These are phyloP conservation scores for Penicillium macrosclerotiorum DNA, from an alignment of 495 filamentous ascomycete species.

Conservation along the genomic window DNA sequence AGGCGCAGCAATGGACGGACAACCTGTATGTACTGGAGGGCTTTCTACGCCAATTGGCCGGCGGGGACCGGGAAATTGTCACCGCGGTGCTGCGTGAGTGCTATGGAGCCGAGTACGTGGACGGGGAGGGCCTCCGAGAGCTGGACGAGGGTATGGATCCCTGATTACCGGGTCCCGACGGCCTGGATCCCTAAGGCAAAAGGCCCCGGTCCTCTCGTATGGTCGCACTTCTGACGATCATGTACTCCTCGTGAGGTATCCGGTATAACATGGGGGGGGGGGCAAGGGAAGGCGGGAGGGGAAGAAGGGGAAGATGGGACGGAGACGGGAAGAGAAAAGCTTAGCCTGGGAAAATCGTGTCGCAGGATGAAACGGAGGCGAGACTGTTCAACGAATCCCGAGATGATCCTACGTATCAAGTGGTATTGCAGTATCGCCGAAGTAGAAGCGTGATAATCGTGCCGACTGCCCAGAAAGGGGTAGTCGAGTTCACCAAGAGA, in stretches of 20 bases:
- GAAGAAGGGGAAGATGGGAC: neutral
- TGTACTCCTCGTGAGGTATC: too few relatives aligned
- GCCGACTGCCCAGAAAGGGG: constrained; percentile 13
- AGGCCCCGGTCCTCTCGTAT: too few relatives aligned
- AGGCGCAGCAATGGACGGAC: constrained; percentile 57
- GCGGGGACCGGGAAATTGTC: constrained; percentile 52
- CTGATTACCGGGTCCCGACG: too few relatives aligned
- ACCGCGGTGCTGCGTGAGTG: constrained; percentile 50
- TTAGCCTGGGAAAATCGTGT: constrained; percentile 12
- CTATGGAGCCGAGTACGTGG: constrained; percentile 64
- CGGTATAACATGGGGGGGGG: too few relatives aligned
- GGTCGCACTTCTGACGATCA: too few relatives aligned
- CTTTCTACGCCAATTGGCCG: constrained; percentile 50
- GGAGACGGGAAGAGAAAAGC: constrained; percentile 7
- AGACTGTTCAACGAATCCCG: too few relatives aligned
- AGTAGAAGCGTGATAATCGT: constrained; percentile 8
- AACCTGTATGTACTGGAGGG: constrained; percentile 65
- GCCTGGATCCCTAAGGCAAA: too few relatives aligned
- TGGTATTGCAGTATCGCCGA: neutral
- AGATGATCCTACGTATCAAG: neutral
- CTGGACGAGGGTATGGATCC: constrained; percentile 8
- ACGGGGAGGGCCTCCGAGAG: constrained; percentile 60
- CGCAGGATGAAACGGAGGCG: neutral
- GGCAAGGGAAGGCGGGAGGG: neutral
- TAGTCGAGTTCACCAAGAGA: constrained; percentile 33